Evolutionary conservation across 2,329 filamentous ascomycete genomes (phyloP), one percentile per base, ranked within the genome.

Genomic region (Lachnellula cervina): DNA sequence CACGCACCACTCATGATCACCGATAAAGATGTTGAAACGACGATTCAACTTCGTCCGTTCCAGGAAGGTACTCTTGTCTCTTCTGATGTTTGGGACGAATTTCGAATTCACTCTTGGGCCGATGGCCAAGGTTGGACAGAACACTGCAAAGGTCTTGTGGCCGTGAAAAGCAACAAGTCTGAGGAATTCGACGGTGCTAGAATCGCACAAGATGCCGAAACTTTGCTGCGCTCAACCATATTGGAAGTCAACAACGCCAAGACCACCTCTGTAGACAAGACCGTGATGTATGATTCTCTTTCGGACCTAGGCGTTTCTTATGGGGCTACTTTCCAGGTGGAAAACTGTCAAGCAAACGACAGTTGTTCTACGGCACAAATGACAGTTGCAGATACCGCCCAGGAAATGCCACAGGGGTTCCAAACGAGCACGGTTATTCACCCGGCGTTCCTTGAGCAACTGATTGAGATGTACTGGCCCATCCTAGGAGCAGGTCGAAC

Each of bases 101-200:
- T 85, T 68, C 69, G 74, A 2, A 79, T 85, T 34, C 79, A 75
- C 48, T 82, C 81, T 0, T 82, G 76, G 74, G 75, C 74, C 0
- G 71, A 73, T 6, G 73, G 67, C 9, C 74, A 79, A 49, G 79
- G 79, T 14, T 84, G 82, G 82, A 76, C 77, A 0, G 79, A 84
- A 56, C 67, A 86, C 62, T 84, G 81, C 64, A 73, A 76, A 49
- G 80, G 80, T n/a, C 69, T 80, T 2, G 71, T 83, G 9, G 68
- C 73, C 5, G 72, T 77, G 3, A 68, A 69, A 46, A 59, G 66
- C 8, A 61, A 62, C 7, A 70, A 74, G 13, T 57, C 65, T 1
- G 76, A 77, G 57, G 72, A 73, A 5, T 72, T 79, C 1, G 73
- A 77, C 49, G 69, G 71, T 32, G 62, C 62, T 32, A 38, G 25